phyloP scores from a whole-genome alignment of 1,284 basidiomycete genomes.

The Ustilago sp. region DNA sequence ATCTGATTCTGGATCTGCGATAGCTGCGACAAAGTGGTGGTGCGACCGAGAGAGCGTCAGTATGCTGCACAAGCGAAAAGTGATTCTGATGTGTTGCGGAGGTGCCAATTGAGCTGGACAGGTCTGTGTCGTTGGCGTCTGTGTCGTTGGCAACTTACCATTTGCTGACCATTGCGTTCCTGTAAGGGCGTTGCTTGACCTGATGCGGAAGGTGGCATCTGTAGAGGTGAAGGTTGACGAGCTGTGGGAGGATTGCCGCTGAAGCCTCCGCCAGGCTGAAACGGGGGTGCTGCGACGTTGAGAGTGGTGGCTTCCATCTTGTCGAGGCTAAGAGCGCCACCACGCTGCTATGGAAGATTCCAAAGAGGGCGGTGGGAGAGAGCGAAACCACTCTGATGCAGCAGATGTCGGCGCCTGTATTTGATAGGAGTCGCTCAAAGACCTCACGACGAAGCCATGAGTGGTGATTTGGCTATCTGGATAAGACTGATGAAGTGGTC shows the following conservation, averaged over 20 bases:
- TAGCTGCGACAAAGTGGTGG: constrained; percentile 12
- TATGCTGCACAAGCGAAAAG: neutral
- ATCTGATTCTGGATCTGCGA: constrained; percentile 50
- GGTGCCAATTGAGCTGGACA: too few relatives aligned
- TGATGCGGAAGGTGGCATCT: neutral
- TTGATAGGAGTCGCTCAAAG: too few relatives aligned
- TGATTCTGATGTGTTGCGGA: too few relatives aligned
- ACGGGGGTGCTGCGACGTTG: constrained; percentile 45
- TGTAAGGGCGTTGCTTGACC: constrained; percentile 6
- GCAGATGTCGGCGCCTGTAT: neutral
- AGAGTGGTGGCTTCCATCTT: constrained; percentile 37
- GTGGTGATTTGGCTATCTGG: neutral
- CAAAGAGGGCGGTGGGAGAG: neutral
- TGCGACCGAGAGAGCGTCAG: constrained; percentile 2
- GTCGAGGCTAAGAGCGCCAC: neutral
- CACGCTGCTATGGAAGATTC: neutral
- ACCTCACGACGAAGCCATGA: constrained; percentile 6
- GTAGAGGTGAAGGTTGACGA: constrained; percentile 19
- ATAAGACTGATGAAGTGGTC: neutral
- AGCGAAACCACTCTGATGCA: neutral
- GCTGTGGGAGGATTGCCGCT: neutral
- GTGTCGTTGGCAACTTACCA: constrained; percentile 2
- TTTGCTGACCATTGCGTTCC: constrained; percentile 10
- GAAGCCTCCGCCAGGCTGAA: constrained; percentile 22
- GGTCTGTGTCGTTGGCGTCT: too few relatives aligned